Base-by-base conservation (phyloP, 2,329 filamentous ascomycete genomes). In the Madurella fahalii region DNA sequence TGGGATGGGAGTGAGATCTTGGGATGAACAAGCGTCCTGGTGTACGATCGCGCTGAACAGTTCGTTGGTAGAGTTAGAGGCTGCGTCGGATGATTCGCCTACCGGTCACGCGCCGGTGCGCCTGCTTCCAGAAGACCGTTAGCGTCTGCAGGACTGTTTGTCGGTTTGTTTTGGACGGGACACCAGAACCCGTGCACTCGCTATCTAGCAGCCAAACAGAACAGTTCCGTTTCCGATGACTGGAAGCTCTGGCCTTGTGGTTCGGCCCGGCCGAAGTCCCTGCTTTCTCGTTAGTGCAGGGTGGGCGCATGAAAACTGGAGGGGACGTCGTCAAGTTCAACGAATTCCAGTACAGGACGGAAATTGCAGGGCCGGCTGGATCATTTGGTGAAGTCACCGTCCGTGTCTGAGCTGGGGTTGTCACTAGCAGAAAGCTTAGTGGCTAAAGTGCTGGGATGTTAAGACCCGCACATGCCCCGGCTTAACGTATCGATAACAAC, bases 41-140 rank as follows among this genome's bases (percentile, higher is more conserved):
- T 31, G 53, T 18, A 12, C 48, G 0, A 9, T 44, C 44, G 53
- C 53, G 20, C 17, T 57, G 13, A 53, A 59, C 17, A 57, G 50
- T 39, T 53, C 52, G 41, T 18, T 59, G 52, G 52, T 49, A 9
- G 58, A 60, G 48, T 31, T 60, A 25, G 52, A 55, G 5, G 52
- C 37, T 7, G 52, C 41, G 16, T 20, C 48, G 40, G 15, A 25
- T 25, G 25, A 25, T 7, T 7, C 25, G 25, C 25, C 7, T 25
- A 25, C 25, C 25, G 25, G 25, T 25, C 25, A 25, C 25, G 25
- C 25, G 25, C 25, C 25, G 25, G 25, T 7, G 25, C 25, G 7
- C 25, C n/a, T n/a, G n/a, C n/a, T n/a, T n/a, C n/a, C n/a, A 7
- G 25, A 25, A 25, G 25, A 7, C 3, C 25, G 7, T 25, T 25